phyloP scores from a whole-genome alignment of 2,329 filamentous ascomycete species.

The Xylaria hypoxylon region DNA sequence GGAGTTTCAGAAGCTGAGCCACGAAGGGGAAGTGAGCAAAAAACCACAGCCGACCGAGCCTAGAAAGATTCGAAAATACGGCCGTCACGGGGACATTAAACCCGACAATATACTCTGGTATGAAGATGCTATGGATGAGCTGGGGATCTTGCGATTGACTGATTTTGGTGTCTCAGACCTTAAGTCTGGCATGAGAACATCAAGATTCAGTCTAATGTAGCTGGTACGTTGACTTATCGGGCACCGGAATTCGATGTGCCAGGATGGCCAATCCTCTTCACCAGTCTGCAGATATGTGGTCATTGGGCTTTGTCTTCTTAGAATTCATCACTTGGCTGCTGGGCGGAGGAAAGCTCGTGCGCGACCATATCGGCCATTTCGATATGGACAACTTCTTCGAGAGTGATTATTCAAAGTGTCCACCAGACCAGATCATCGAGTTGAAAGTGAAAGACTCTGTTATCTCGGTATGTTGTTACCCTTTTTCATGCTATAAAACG shows the following conservation, averaged over 20 bases:
- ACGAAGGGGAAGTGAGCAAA: background rate
- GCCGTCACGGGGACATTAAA: constrained; percentile 29
- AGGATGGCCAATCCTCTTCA: background rate
- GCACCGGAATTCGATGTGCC: constrained; percentile 17
- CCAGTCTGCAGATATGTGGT: constrained; percentile 28
- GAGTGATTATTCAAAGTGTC: background rate
- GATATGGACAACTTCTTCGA: background rate
- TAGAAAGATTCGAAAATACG: constrained; percentile 5
- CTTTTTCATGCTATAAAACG: background rate
- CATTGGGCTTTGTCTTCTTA: constrained; percentile 27
- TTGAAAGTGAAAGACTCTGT: background rate
- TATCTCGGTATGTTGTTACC: background rate
- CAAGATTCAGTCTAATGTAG: background rate
- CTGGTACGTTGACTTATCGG: background rate
- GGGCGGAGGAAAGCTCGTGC: constrained; percentile 2
- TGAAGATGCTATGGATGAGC: background rate
- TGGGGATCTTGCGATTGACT: constrained; percentile 14
- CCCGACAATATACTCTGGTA: constrained; percentile 30
- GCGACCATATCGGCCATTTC: background rate
- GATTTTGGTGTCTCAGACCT: constrained; percentile 24
- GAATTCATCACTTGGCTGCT: constrained; percentile 33
- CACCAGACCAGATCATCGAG: background rate
- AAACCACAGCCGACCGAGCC: background rate
- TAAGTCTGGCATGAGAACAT: constrained; percentile 22
- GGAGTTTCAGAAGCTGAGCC: background rate